These are phyloP conservation scores for Solanum habrochaites DNA, from an alignment of 257 asterid species.

Conservation along the genomic window DNA sequence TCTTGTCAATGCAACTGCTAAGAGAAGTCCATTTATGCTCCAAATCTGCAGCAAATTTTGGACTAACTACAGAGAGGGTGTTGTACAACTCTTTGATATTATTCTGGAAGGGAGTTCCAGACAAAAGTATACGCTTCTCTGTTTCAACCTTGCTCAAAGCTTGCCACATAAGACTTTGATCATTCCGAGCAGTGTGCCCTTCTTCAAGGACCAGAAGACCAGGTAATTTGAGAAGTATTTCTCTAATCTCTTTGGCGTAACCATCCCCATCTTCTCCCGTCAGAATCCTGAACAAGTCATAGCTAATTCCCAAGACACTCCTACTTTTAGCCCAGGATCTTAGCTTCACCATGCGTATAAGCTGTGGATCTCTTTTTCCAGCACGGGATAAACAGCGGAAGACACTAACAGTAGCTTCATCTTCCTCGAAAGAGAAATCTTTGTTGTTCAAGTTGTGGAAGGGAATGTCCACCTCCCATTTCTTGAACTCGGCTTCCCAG, in stretches of 20 bases:
- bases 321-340: slow-evolving; percentile 38
- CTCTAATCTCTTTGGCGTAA: slow-evolving; percentile 9
- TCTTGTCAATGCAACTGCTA: slow-evolving; percentile 20
- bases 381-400: slow-evolving; percentile 1
- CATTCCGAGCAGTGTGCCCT: slow-evolving; percentile 74
- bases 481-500: slow-evolving; percentile 55
- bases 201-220: slow-evolving; percentile 62
- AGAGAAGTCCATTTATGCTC: slow-evolving; percentile 22
- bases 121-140: slow-evolving; percentile 44
- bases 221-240: slow-evolving; percentile 43
- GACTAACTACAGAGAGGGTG: slow-evolving; percentile 52
- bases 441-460: slow-evolving; percentile 52
- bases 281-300: slow-evolving; percentile 39
- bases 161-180: slow-evolving; percentile 40
- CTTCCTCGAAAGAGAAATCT: slow-evolving; percentile 22
- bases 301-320: slow-evolving; percentile 48
- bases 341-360: slow-evolving; percentile 32
- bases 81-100: slow-evolving; percentile 50
- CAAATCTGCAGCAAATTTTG: slow-evolving; percentile 17
- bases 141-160: slow-evolving; percentile 38
- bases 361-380: not conserved
- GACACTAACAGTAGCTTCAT: not conserved
- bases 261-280: slow-evolving; percentile 15
- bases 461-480: slow-evolving; percentile 33
- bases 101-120: slow-evolving; percentile 89